A percentile compares a stretch with the other conserved stretches of the same genome.
phyloP scores from a whole-genome alignment of 2,329 filamentous ascomycete species.

The Xylaria polymorpha region DNA sequence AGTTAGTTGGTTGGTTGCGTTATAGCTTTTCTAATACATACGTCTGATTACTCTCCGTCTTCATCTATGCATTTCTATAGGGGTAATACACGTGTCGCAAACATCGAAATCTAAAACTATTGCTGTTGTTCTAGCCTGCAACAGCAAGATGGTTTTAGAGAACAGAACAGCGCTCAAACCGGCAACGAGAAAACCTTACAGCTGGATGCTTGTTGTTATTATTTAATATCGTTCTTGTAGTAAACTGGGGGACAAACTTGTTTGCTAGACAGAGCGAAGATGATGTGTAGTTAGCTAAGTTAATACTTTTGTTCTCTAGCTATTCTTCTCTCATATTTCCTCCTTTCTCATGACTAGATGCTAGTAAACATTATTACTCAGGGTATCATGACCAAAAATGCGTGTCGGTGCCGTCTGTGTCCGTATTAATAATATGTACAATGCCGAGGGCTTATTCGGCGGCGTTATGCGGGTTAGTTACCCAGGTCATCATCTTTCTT shows the following conservation, averaged over 20 bases:
- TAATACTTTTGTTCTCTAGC: neutral
- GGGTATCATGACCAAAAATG: conserved; percentile 48
- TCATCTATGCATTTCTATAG: neutral
- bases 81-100: neutral
- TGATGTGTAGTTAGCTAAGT: conserved; percentile 1
- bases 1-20: neutral
- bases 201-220: neutral
- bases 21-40: conserved; percentile 13
- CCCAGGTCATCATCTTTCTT: conserved; percentile 22
- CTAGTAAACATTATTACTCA: conserved; percentile 45
- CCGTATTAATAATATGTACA: conserved; percentile 43
- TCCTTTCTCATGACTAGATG: conserved; percentile 26
- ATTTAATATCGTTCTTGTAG: neutral
- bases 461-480: conserved; percentile 18
- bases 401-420: conserved; percentile 34
- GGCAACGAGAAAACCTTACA: neutral
- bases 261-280: neutral
- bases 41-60: neutral
- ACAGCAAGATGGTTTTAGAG: too few relatives aligned
- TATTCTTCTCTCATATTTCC: neutral
- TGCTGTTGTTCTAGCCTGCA: too few relatives aligned
- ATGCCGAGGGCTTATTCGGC: conserved; percentile 19
- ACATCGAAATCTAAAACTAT: neutral
- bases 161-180: too few relatives aligned
- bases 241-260: neutral